phyloP scores from a whole-genome alignment of 208 protist genomes.

The Trichomonas tenax region DNA sequence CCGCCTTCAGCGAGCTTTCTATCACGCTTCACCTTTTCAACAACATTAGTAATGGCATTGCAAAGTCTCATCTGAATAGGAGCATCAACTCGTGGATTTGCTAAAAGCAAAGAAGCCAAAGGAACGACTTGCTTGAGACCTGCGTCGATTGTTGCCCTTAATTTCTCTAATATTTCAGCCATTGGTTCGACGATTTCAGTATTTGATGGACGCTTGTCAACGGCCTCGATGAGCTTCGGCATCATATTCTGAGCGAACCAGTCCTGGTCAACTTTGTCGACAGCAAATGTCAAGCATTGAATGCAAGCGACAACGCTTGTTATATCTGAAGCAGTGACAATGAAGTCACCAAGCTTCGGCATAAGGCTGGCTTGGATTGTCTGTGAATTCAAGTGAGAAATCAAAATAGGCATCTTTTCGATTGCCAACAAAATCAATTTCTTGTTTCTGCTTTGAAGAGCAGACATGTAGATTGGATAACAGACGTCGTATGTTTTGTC shows the following conservation, averaged over 20 bases:
- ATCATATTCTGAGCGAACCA: not conserved
- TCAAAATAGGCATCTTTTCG: not conserved
- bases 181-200: not conserved
- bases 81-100: not conserved
- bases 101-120: not conserved
- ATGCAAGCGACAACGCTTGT: not conserved
- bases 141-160: not conserved
- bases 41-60: not conserved
- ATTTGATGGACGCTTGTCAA: not conserved
- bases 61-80: not conserved
- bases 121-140: not conserved
- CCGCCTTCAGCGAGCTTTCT: not conserved
- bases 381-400: not conserved
- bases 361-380: not conserved
- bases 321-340: not conserved
- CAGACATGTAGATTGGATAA: not conserved
- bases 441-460: not conserved
- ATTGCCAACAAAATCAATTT: not conserved
- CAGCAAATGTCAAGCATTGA: not conserved
- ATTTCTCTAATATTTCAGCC: not conserved
- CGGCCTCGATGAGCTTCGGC: not conserved
- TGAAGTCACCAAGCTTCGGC: not conserved
- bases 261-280: not conserved
- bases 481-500: not conserved
- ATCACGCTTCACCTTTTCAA: not conserved